Evolutionary conservation across 2,329 filamentous ascomycete species (phyloP), one percentile per base, ranked within the genome.

Genomic region (Harringtonia aguacate): DNA sequence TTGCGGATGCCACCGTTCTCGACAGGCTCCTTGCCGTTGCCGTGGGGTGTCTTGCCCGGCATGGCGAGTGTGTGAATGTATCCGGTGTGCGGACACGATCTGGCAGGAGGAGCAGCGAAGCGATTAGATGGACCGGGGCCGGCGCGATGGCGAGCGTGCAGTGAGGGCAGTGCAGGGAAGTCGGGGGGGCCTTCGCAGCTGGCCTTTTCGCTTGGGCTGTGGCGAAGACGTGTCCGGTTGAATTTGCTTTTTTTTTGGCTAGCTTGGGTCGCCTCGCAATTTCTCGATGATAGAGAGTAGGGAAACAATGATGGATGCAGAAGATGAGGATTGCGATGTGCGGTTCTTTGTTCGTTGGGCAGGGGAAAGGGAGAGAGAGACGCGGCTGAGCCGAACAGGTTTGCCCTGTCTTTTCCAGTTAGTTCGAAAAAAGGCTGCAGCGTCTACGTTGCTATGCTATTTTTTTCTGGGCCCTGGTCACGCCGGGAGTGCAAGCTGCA

Each of bases 21-120:
- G 54, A 76, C 67, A 49, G 80, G 76, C 64, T 84, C 75, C 50
- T 81, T 81, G 60, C 80, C 79, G 67, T 82, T 84, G 54, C 73
- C 76, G 65, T 81, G 79, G 58, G 81, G 79, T 58, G 82, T 82
- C 64, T 85, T 83, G 63, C 81, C 76, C 55, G 79, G 80, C 81
- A 86, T 86, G 53, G 59, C 63, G 57, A 54, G 45, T 34, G 36
- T 33, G 43, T 40, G 30, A 36, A 39, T 41, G 27, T 43, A 18
- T 36, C 38, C 18, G 28, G 30, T 37, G 38, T 36, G 48, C n/a
- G 46, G 29, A 47, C 50, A 43, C 44, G 41, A 49, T 36, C 14
- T 30, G 17, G 21, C 15, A 24, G 27, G 18, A 39, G 30, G 29
- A 14, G 20, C 24, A 30, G 3, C 34, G 27, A 30, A 42, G 8